Conservation (phyloP, 1,284 basidiomycete genomes). For the Sparassis latifolia region DNA sequence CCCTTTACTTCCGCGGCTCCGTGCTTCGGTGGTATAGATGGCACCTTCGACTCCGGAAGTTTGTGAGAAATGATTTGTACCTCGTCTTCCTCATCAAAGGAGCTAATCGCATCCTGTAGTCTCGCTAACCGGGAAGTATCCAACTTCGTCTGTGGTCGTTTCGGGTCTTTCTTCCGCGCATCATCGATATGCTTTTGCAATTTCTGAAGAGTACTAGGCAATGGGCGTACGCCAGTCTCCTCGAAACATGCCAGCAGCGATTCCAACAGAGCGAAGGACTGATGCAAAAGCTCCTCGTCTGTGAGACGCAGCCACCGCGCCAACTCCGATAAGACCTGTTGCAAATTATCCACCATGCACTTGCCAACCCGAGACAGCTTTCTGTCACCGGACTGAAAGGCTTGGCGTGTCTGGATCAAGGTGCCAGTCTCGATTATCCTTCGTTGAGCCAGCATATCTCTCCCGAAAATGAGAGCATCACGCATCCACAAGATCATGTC, state of each 20-base stretch:
- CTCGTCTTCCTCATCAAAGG: slow-evolving; percentile 58
- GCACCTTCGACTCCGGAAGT: slow-evolving; percentile 7
- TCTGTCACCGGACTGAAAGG: slow-evolving; percentile 21
- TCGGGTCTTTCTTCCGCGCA: slow-evolving; percentile 40
- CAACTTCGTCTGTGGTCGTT: slow-evolving; percentile 43
- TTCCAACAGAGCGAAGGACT: slow-evolving; percentile 78
- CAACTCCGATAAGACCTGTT: slow-evolving; percentile 73
- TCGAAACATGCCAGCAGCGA: slow-evolving; percentile 69
- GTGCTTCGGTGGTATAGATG: slow-evolving; percentile 1
- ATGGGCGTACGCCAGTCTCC: slow-evolving; percentile 46
- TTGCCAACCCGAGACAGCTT: slow-evolving; percentile 48
- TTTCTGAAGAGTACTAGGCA: slow-evolving; percentile 43
- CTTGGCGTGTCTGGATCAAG: slow-evolving; percentile 27
- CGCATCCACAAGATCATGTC: slow-evolving; percentile 96
- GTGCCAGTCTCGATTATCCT: slow-evolving; percentile 72
- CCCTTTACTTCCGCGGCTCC: slow-evolving; percentile 8
- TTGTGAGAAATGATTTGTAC: slow-evolving; percentile 29
- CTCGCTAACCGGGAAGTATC: slow-evolving; percentile 49
- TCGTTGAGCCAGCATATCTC: slow-evolving; percentile 78
- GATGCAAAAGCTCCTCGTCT: slow-evolving; percentile 83
- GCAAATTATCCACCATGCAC: slow-evolving; percentile 73
- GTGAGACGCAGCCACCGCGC: slow-evolving; percentile 86
- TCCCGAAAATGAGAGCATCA: slow-evolving; percentile 87
- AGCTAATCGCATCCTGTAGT: slow-evolving; percentile 51
- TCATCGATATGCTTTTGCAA: slow-evolving; percentile 55